These are phyloP conservation scores for Papiliotrema laurentii DNA, from an alignment of 1,284 basidiomycete species.

Conservation along the genomic window DNA sequence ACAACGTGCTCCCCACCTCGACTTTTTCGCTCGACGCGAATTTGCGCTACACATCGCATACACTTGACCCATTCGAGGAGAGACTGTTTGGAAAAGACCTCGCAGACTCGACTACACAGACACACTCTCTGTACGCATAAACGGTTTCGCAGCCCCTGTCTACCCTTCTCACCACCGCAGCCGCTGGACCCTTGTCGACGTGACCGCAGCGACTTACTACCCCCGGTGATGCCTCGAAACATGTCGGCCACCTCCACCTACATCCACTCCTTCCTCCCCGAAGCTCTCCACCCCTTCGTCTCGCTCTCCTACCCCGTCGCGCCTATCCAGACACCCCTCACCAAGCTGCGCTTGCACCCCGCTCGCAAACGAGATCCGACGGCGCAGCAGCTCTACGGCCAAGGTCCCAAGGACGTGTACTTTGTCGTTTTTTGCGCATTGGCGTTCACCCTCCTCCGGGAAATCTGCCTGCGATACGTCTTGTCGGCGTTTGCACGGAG, in stretches of 20 bases:
- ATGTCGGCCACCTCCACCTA: constrained; percentile 14
- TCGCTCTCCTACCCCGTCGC: constrained; percentile 61
- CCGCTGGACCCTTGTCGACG: no score
- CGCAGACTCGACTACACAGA: no score
- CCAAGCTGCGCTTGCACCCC: constrained; percentile 23
- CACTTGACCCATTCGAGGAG: no score
- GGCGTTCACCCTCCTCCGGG: constrained; percentile 71
- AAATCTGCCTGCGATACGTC: constrained; percentile 63
- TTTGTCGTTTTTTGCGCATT: constrained; percentile 68
- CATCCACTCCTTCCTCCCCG: constrained; percentile 19
- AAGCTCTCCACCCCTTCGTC: constrained; percentile 58
- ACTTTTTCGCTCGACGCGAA: no score
- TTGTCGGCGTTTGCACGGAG: constrained; percentile 73
- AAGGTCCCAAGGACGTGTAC: constrained; percentile 66
- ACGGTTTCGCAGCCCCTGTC: no score
- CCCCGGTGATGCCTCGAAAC: constrained; percentile 4
- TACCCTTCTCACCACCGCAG: no score
- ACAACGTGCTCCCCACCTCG: background rate
- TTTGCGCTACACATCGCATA: no score
- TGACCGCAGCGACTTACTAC: no score
- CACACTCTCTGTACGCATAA: no score
- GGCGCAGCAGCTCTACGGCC: constrained; percentile 52
- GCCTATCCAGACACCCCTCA: constrained; percentile 60
- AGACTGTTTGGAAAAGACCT: no score
- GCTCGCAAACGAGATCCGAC: constrained; percentile 54